Evolutionary conservation across 768 basidiomycete genomes (phyloP).

Genomic region (Mrakia hoshinonis): DNA sequence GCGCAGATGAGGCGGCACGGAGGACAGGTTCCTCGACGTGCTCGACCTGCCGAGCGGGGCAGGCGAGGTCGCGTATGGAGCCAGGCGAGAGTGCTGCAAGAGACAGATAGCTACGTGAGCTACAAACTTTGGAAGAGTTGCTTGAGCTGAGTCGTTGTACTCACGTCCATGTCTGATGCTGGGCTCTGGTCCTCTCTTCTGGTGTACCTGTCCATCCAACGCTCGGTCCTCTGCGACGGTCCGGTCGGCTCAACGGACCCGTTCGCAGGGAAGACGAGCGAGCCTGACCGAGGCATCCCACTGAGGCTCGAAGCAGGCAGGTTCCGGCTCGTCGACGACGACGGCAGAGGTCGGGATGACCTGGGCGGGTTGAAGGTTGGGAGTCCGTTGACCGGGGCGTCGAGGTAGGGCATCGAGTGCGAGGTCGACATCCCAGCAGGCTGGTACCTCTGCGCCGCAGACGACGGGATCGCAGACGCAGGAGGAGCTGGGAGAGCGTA

Average conservation of each 20-base stretch:
- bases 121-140: no score
- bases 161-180: conserved; percentile 10
- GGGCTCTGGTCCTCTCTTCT: conserved; percentile 13
- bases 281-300: background rate
- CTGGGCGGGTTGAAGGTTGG: background rate
- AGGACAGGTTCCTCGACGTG: conserved; percentile 7
- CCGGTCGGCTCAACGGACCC: background rate
- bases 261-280: conserved; percentile 4
- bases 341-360: conserved; percentile 6
- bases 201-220: conserved; percentile 26
- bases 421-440: conserved; percentile 6
- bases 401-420: conserved; percentile 24
- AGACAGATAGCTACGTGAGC: background rate
- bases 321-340: background rate
- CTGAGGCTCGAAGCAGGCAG: background rate
- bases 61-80: background rate
- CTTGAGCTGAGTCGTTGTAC: background rate
- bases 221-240: background rate
- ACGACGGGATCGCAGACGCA: background rate
- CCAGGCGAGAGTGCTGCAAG: background rate
- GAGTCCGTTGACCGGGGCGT: conserved; percentile 15
- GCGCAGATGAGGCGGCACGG: conserved; percentile 10
- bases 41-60: conserved; percentile 3
- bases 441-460: conserved; percentile 9
- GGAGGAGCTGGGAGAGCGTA: conserved; percentile 5